Evolutionary conservation across 192 early-diverging fungal species (phyloP).

Genomic region (Chytriomyces confervae): DNA sequence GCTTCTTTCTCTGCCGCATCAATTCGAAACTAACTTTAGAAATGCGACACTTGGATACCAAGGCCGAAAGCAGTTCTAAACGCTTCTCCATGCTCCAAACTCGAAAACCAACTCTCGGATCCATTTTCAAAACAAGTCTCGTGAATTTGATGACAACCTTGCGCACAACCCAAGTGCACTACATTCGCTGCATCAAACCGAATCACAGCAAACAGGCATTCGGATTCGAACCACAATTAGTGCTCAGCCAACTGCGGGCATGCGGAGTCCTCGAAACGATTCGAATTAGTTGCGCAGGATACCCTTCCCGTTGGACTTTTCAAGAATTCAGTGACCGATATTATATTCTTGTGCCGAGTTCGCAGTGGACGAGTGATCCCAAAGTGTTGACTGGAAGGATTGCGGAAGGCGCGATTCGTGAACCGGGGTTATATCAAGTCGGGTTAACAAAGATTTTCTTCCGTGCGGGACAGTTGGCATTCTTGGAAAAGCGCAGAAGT

Average conservation of each 20-base stretch:
- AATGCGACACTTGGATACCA: neutral
- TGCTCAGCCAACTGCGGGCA: conserved; percentile 90
- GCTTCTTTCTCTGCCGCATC: conserved; percentile 5
- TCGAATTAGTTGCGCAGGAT: conserved; percentile 96
- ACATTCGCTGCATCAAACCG: conserved; percentile 99
- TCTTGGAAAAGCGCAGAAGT: conserved; percentile 86
- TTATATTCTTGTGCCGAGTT: conserved; percentile 60
- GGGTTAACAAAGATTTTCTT: conserved; percentile 98
- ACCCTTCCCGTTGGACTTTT: conserved; percentile 89
- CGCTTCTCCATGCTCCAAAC: conserved; percentile 57
- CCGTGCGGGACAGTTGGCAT: conserved; percentile 92
- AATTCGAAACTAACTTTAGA: neutral
- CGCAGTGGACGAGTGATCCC: conserved; percentile 62
- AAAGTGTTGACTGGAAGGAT: conserved; percentile 52
- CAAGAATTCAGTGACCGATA: conserved; percentile 90
- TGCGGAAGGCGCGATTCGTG: conserved; percentile 69
- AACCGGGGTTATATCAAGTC: conserved; percentile 88
- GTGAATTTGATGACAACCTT: conserved; percentile 96
- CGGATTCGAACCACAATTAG: conserved; percentile 93
- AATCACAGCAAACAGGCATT: conserved; percentile 94
- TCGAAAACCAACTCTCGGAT: conserved; percentile 90
- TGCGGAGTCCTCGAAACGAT: conserved; percentile 99
- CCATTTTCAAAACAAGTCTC: conserved; percentile 93
- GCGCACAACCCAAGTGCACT: conserved; percentile 89
- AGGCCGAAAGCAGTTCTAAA: conserved; percentile 30